phyloP scores from a whole-genome alignment of 2,329 filamentous ascomycete genomes.

The Sporothrix brasiliensis region DNA sequence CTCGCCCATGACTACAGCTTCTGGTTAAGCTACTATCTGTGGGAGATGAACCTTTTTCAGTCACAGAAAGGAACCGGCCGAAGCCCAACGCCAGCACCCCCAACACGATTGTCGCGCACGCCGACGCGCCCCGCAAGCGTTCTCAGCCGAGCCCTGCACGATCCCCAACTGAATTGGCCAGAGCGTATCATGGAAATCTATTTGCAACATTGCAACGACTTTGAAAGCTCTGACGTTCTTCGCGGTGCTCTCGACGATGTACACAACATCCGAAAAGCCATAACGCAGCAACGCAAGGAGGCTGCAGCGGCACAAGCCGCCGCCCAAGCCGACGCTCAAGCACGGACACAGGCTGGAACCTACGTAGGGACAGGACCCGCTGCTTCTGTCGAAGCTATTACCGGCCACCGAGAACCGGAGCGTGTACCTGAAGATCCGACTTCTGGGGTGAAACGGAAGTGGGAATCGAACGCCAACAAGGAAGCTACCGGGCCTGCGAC shows the following conservation, averaged over 20 bases:
- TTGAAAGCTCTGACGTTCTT: constrained; percentile 76
- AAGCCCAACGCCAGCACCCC: constrained; percentile 53
- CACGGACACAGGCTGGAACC: constrained; percentile 32
- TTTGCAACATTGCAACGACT: constrained; percentile 81
- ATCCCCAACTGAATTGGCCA: constrained; percentile 71
- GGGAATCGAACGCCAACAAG: constrained; percentile 57
- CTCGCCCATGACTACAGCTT: constrained; percentile 84
- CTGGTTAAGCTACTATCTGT: constrained; percentile 89
- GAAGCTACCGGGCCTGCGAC: constrained; percentile 54
- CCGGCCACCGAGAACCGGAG: constrained; percentile 38
- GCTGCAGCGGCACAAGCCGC: constrained; percentile 43
- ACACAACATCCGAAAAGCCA: constrained; percentile 66
- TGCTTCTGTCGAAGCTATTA: not conserved
- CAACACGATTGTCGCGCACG: constrained; percentile 57
- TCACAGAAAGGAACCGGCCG: constrained; percentile 54
- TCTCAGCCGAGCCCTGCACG: constrained; percentile 68
- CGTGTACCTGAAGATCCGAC: constrained; percentile 45
- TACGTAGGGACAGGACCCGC: not conserved
- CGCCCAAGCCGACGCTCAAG: constrained; percentile 48
- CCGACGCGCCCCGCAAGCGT: constrained; percentile 76
- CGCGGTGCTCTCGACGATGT: constrained; percentile 74
- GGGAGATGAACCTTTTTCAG: constrained; percentile 74
- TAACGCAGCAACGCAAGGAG: constrained; percentile 65
- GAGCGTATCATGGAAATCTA: constrained; percentile 76
- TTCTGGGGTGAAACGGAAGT: constrained; percentile 69